Conservation (phyloP, 306 rosid species). For the Rosa persica region DNA sequence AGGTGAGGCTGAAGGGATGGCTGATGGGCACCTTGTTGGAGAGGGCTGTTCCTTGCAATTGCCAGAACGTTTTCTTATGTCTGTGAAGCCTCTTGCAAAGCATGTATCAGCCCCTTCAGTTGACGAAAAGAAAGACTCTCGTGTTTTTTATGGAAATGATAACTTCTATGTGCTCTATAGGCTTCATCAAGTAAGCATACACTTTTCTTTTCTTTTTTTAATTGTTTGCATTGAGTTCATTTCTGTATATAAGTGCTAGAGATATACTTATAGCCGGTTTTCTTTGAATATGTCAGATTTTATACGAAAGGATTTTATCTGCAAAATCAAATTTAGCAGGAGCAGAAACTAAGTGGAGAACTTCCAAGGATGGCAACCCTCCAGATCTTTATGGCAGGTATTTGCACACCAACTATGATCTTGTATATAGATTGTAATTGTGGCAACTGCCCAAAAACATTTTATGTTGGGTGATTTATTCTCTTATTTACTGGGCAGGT, state of each 20-base stretch:
- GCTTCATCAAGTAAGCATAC: conserved; percentile 86
- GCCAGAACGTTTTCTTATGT: conserved; percentile 68
- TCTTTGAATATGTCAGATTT: conserved; percentile 55
- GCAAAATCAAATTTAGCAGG: conserved; percentile 72
- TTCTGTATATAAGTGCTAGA: not conserved
- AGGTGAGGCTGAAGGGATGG: conserved; percentile 89
- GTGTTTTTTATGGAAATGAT: conserved; percentile 88
- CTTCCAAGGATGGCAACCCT: conserved; percentile 51
- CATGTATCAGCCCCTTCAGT: conserved; percentile 51
- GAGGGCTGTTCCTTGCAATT: conserved; percentile 60
- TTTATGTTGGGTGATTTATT: conserved; percentile 7
- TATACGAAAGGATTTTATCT: conserved; percentile 82
- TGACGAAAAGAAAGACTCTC: conserved; percentile 56
- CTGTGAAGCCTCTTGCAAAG: conserved; percentile 88
- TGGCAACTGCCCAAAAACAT: conserved; percentile 8
- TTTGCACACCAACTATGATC: conserved; percentile 14
- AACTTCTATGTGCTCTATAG: conserved; percentile 85
- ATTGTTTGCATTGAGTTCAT: not conserved
- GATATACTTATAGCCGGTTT: conserved; percentile 23
- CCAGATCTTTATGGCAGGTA: conserved; percentile 76
- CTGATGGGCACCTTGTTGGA: conserved; percentile 61
- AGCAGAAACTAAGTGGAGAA: conserved; percentile 72
- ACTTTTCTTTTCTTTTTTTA: not conserved
- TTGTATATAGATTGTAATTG: conserved; percentile 12
- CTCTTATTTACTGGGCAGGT: conserved; percentile 44